phyloP scores from a whole-genome alignment of 495 filamentous ascomycete genomes.

The Penicillium soppii region DNA sequence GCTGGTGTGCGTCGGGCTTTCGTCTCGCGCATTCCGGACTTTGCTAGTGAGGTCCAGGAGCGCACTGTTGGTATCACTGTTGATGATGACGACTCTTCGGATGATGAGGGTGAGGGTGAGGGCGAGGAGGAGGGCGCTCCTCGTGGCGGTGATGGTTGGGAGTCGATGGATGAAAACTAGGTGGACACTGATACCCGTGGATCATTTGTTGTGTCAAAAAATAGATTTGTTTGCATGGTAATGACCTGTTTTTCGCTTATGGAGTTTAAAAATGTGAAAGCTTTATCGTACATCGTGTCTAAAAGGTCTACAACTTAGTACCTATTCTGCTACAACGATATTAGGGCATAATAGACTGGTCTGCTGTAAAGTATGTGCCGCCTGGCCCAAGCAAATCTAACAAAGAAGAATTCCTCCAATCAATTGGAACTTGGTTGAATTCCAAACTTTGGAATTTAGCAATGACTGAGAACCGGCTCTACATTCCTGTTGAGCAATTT shows the following conservation, averaged over 20 bases:
- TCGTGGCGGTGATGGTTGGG: constrained; percentile 61
- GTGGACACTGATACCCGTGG: constrained; percentile 25
- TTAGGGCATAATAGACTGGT: too few relatives aligned
- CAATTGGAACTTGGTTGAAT: too few relatives aligned
- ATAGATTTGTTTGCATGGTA: constrained; percentile 24
- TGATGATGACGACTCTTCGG: constrained; percentile 64
- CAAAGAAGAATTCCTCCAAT: too few relatives aligned
- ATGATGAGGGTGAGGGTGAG: constrained; percentile 61
- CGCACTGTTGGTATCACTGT: constrained; percentile 68
- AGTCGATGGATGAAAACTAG: constrained; percentile 89
- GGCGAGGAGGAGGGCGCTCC: constrained; percentile 46
- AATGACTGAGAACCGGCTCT: too few relatives aligned
- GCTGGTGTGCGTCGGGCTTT: constrained; percentile 84
- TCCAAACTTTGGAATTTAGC: too few relatives aligned
- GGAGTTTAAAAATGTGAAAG: constrained; percentile 2
- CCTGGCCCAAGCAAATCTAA: too few relatives aligned
- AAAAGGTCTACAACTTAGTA: too few relatives aligned
- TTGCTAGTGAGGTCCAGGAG: constrained; percentile 69
- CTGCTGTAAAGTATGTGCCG: too few relatives aligned
- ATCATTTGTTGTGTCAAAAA: constrained; percentile 22
- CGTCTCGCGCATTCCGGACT: constrained; percentile 61
- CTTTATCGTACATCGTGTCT: background rate
- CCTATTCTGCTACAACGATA: too few relatives aligned
- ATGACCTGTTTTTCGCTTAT: constrained; percentile 10
- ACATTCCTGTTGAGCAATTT: too few relatives aligned